Base-by-base conservation (phyloP, 495 filamentous ascomycete genomes). In the Trypethelium eluteriae region DNA sequence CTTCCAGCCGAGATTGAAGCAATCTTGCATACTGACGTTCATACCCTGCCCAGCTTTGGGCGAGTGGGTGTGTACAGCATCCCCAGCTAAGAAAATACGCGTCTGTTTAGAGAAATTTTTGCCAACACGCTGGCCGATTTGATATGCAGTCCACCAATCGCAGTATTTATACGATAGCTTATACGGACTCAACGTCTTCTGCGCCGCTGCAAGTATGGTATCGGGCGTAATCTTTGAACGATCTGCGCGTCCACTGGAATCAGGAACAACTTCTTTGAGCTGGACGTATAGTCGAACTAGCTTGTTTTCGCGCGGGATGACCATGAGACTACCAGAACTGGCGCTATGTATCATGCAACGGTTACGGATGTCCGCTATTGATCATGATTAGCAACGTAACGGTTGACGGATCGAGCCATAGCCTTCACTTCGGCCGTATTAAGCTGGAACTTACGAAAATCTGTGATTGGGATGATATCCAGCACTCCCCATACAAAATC, bases 1-100 rank as follows among this genome's bases (percentile, higher is more conserved):
- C 75, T 94, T 93, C 90, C 89, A 93, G 25, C 89, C 89, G 44
- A 92, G 83, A 65, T 94, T 92, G 70, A 73, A 75, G n/a, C 67
- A 67, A 62, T 78, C 75, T 65, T 78, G 74, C 67, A 77, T 71
- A 5, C 69, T 72, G 49, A 77, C 76, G 46, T 78, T 78, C 76
- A 78, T 77, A 18, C 76, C 76, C 68, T 87, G 85, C 1, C 84
- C 85, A 14, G 84, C 84, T 73, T 86, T 86, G 0, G 85, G 84
- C 12, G 82, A 81, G 68, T 87, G 85, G 10, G 83, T 87, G 64
- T 87, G 85, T 69, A 83, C 85, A 14, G 82, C 83, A 72, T 87
- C 84, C 12, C 85, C 84, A 5, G 80, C 80, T 32, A 87, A 74
- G 70, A 86, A 86, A 9, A 93, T 83, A 10, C 89, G 78, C 71